Conservation (phyloP, 495 filamentous ascomycete genomes). For the Friedmanniomyces simplex region DNA sequence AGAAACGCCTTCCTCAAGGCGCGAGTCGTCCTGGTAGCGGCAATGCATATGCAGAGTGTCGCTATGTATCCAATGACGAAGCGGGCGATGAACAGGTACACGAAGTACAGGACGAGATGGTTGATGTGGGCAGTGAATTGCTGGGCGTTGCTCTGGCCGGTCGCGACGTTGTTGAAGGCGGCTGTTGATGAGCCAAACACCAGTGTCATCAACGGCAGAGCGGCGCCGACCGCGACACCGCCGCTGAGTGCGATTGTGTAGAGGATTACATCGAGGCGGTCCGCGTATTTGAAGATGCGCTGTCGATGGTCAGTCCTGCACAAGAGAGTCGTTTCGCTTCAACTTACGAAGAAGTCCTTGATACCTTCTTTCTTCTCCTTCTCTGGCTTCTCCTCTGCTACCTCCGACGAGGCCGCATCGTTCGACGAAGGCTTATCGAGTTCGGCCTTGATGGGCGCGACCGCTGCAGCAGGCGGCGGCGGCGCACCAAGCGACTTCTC, state of each 20-base stretch:
- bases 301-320: background rate
- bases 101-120: slow-evolving; percentile 20
- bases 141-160: background rate
- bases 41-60: slow-evolving; percentile 13
- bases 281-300: slow-evolving; percentile 21
- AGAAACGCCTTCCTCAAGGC: slow-evolving; percentile 13
- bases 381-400: background rate
- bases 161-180: slow-evolving; percentile 11
- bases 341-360: slow-evolving; percentile 19
- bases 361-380: slow-evolving; percentile 10
- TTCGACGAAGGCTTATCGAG: background rate
- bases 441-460: background rate
- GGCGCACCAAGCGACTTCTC: background rate
- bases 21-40: slow-evolving; percentile 10
- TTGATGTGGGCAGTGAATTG: slow-evolving; percentile 5
- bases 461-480: background rate
- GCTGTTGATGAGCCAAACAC: slow-evolving; percentile 18
- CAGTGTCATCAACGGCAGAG: slow-evolving; percentile 22
- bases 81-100: slow-evolving; percentile 22
- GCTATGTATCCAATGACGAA: slow-evolving; percentile 20
- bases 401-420: background rate
- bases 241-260: slow-evolving; percentile 10
- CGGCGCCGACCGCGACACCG: slow-evolving; percentile 12
- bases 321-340: background rate
- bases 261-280: slow-evolving; percentile 12